Evolutionary conservation across 139 green algal species (phyloP), one percentile per base, ranked within the genome.

Genomic region (Eudorina sp.): DNA sequence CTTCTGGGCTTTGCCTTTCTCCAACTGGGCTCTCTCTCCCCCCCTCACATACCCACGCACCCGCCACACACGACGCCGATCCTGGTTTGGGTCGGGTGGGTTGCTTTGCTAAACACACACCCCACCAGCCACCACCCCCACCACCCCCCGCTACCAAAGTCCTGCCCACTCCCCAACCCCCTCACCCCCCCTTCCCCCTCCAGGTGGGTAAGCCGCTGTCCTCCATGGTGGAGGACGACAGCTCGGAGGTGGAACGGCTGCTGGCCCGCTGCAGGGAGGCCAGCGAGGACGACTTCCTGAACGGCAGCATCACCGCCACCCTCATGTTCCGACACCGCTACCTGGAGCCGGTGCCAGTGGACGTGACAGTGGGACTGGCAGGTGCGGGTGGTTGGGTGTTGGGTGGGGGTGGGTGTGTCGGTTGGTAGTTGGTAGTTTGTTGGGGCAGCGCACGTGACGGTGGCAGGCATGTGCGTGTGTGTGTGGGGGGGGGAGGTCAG

Each of bases 261-360:
- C 80, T 86, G 60, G 46, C 48, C 45, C 81, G 62, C 16, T 68
- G 31, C 45, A 27, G 31, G 14, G 81, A 66, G 1, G 81, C 64
- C 5, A 43, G n/a, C 18, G 45, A 9, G 5, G 81, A 43, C 45
- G 81, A 79, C 19, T 40, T 78, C 40, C 40, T 25, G 2, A 31
- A 43, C 0, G 38, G 29, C 6, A 29, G 19, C 18, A 36, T 85
- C 36, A 25, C 9, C 23, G n/a, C 23, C 8, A 31, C 21, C 31
- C 45, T 87, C 5, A 9, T 40, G 45, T 0, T 87, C 43, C 16
- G 8, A 29, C 43, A 87, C 64, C 62, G 45, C 21, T 87, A 78
- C 62, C n/a, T 51, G 64, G 81, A 87, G 4, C 45, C 81, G 3
- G 81, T 87, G n/a, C 43, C 43, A 3, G 62, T 87, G 29, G 45